Evolutionary conservation across 2,329 filamentous ascomycete species (phyloP), one percentile per base, ranked within the genome.

Genomic region (Polytolypa hystricis): DNA sequence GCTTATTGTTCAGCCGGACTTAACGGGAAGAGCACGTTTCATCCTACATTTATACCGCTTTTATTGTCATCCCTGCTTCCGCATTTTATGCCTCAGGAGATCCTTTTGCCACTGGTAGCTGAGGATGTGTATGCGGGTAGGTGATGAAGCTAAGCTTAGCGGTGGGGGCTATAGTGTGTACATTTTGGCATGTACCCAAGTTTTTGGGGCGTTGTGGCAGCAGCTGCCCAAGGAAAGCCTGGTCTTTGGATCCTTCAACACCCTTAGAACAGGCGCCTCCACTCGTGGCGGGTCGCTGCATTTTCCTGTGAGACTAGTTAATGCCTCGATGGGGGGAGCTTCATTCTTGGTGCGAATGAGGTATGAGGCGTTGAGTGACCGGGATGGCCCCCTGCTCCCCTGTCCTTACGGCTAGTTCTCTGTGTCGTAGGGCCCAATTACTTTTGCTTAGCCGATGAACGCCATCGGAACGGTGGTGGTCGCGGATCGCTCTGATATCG

Each of bases 281-380:
- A 26, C 32, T 29, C 26, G 35, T 31, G 12, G 30, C 40, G 40
- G 40, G 32, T 42, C 25, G 19, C 29, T 39, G 40, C 40, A 42
- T 30, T 9, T 27, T 16, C 28, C 33, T 25, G 39, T 26, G 39
- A 37, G 37, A 42, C 39, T 37, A 17, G 4, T 18, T 20, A 30
- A 7, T 42, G 21, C 33, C 40, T 42, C 40, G 40, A 42, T 38
- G 35, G 27, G 26, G 35, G 28, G 27, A 19, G 18, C 16, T 25
- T 25, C 35, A 33, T 30, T 35, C 18, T 14, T 33, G 30, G 34
- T 26, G 30, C 37, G 35, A 25, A 29, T 17, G 5, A 33, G 29
- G 35, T 29, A 34, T 18, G 35, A 16, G 31, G 17, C 36, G 21
- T 33, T 15, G 17, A 28, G 11, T 11, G 12, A 33, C 16, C 21